Evolutionary conservation across 768 basidiomycete species (phyloP).

Genomic region (Suillus americanus): DNA sequence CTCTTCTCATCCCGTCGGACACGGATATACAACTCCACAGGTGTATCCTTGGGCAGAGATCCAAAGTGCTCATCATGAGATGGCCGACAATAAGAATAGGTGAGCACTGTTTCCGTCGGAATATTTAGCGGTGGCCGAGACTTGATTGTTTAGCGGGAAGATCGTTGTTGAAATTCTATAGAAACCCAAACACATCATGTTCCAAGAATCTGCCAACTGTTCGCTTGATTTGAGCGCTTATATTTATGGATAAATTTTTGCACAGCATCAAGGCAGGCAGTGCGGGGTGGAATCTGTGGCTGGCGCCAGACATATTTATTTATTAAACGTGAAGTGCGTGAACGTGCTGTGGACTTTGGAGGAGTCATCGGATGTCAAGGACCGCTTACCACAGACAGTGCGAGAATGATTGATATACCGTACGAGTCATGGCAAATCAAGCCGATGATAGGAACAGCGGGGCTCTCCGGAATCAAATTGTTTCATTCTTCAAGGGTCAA

Average conservation of each 20-base stretch:
- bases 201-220: neutral
- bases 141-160: constrained; percentile 27
- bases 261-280: neutral
- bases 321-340: neutral
- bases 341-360: neutral
- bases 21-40: constrained; percentile 35
- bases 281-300: neutral
- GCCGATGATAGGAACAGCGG: neutral
- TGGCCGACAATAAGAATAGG: constrained; percentile 72
- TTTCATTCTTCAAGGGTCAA: neutral
- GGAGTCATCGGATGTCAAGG: neutral
- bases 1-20: constrained; percentile 14
- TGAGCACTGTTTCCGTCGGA: constrained; percentile 17
- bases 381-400: neutral
- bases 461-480: neutral
- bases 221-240: neutral
- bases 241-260: neutral
- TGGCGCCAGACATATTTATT: neutral
- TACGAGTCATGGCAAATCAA: neutral
- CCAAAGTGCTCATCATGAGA: constrained; percentile 77
- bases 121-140: neutral
- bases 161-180: constrained; percentile 27
- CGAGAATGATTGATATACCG: neutral
- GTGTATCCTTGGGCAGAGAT: constrained; percentile 82
- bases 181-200: neutral